phyloP scores from a whole-genome alignment of 2,329 filamentous ascomycete genomes.

The Phaeosphaeria sp. region DNA sequence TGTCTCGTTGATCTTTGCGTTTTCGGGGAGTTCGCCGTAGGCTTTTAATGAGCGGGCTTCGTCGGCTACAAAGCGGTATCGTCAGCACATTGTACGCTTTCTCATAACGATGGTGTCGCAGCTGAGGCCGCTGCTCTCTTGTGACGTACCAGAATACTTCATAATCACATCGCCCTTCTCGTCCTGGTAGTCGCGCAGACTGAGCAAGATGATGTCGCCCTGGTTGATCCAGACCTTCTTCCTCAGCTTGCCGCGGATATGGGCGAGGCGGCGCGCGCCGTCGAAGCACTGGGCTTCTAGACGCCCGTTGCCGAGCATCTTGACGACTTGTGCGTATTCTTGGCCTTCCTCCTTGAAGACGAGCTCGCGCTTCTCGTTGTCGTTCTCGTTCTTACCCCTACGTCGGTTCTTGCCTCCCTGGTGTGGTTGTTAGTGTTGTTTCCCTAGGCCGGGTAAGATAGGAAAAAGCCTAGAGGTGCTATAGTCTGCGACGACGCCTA shows the following conservation, averaged over 20 bases:
- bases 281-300: conserved; percentile 96
- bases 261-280: conserved; percentile 82
- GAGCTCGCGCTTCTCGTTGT: conserved; percentile 98
- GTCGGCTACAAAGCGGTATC: conserved; percentile 82
- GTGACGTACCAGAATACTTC: conserved; percentile 69
- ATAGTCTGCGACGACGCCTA: background rate
- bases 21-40: conserved; percentile 96
- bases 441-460: background rate
- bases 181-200: conserved; percentile 90
- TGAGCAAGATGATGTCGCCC: conserved; percentile 75
- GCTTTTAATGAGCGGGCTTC: conserved; percentile 95
- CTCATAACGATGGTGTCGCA: conserved; percentile 33
- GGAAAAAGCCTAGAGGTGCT: conserved; percentile 6
- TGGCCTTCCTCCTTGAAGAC: conserved; percentile 99
- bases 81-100: conserved; percentile 69
- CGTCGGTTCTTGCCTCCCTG: conserved; percentile 97
- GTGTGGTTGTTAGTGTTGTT: conserved; percentile 19
- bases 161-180: conserved; percentile 93
- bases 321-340: conserved; percentile 86
- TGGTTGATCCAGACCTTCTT: conserved; percentile 99
- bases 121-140: background rate
- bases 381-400: conserved; percentile 94
- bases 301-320: conserved; percentile 96
- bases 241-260: conserved; percentile 93
- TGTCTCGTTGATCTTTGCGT: conserved; percentile 99